Percentiles rank a stretch among this genome's conserved stretches.
Conservation (phyloP, 495 filamentous ascomycete species). For the Trichocladium uniseriatum region DNA sequence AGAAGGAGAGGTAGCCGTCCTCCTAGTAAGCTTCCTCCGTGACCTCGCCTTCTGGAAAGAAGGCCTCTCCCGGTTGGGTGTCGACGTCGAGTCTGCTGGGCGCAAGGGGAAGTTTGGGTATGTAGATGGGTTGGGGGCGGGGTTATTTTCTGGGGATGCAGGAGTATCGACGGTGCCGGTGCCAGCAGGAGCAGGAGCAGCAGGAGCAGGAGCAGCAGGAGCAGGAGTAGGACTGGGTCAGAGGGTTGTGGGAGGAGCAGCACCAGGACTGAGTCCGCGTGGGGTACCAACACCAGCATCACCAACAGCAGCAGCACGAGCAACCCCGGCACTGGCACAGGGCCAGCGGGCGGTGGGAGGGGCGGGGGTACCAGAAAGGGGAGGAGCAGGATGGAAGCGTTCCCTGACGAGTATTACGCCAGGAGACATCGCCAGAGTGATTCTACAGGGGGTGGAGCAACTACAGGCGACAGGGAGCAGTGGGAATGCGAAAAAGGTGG, state of each 20-base stretch:
- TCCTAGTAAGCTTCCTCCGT: conserved; percentile 73
- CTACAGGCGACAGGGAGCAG: background rate
- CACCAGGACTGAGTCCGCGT: no score
- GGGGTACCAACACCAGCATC: background rate
- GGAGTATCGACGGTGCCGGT: background rate
- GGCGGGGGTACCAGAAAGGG: background rate
- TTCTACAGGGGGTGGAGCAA: conserved; percentile 27
- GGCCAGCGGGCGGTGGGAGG: background rate
- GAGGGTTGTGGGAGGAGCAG: no score
- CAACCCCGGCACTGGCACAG: no score
- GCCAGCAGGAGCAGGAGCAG: background rate
- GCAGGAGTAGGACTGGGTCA: background rate
- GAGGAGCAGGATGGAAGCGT: conserved; percentile 2
- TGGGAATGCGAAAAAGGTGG: conserved; percentile 19
- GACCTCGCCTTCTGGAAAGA: conserved; percentile 68
- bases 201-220: background rate
- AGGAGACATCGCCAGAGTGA: conserved; percentile 16
- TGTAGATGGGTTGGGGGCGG: conserved; percentile 53
- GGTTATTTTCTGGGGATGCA: background rate
- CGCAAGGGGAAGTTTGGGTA: conserved; percentile 54
- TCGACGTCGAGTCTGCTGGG: conserved; percentile 57
- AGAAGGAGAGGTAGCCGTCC: conserved; percentile 38
- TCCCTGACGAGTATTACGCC: conserved; percentile 2
- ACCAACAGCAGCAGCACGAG: background rate
- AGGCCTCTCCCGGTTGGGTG: conserved; percentile 51